Evolutionary conservation across 495 filamentous ascomycete genomes (phyloP).

Genomic region (Penicillium longicatenatum): DNA sequence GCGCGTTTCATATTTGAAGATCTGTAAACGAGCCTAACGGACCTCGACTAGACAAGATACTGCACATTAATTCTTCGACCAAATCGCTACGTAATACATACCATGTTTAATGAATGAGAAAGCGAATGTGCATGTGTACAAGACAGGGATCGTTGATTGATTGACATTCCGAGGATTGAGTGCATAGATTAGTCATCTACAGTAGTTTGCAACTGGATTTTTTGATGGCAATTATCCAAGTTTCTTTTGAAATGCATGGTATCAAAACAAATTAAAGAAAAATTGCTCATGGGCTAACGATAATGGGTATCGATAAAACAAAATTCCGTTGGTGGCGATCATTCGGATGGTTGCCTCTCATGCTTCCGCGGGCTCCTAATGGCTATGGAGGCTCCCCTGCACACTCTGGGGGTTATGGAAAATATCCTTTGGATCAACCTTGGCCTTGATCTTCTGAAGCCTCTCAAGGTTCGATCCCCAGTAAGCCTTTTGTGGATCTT

Average conservation of each 20-base stretch:
- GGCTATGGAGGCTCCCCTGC: neutral
- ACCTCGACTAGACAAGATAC: neutral
- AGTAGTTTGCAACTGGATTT: neutral
- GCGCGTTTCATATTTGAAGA: conserved; percentile 22
- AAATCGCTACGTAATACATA: neutral
- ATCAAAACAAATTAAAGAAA: neutral
- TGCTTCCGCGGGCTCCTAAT: neutral
- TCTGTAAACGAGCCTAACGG: neutral
- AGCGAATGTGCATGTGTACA: neutral
- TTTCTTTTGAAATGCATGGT: neutral
- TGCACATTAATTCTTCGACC: neutral
- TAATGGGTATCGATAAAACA: conserved; percentile 1
- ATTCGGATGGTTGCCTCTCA: neutral
- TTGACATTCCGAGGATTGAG: neutral
- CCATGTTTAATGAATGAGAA: neutral
- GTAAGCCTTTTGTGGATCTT: conserved; percentile 50
- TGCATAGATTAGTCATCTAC: conserved; percentile 7
- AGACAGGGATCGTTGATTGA: neutral
- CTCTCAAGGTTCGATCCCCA: conserved; percentile 54
- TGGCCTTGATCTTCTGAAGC: conserved; percentile 55
- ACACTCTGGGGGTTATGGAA: conserved; percentile 67
- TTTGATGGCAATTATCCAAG: neutral
- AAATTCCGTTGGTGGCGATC: neutral
- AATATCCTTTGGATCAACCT: conserved; percentile 57
- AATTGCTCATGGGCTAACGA: neutral